Evolutionary conservation across 495 filamentous ascomycete species (phyloP).

Genomic region (Hyphodiscus hymeniophilus): DNA sequence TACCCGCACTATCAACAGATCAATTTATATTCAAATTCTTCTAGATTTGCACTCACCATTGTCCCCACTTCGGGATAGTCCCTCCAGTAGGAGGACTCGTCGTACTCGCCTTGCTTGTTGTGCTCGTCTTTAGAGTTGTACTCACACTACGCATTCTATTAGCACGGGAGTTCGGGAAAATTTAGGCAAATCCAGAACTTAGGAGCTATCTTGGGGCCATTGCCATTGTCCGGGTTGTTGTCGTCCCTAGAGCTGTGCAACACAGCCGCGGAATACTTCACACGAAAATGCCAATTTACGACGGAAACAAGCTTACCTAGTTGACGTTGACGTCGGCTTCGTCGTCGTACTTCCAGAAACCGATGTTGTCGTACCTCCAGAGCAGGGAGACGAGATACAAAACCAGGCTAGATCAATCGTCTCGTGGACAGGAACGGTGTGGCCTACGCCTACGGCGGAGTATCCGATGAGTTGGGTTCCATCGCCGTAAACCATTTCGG

Average conservation of each 20-base stretch:
- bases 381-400: constrained; percentile 23
- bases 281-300: too few relatives aligned
- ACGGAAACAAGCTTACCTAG: too few relatives aligned
- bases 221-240: too few relatives aligned
- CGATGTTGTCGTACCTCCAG: background rate
- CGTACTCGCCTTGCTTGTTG: background rate
- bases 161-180: too few relatives aligned
- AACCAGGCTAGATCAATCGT: constrained; percentile 41
- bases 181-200: too few relatives aligned
- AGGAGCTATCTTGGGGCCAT: too few relatives aligned
- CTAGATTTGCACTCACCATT: background rate
- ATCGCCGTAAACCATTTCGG: constrained; percentile 45
- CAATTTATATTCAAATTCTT: background rate
- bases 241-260: too few relatives aligned
- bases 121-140: background rate
- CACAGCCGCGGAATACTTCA: too few relatives aligned
- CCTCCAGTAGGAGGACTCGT: background rate
- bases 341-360: background rate
- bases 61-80: background rate
- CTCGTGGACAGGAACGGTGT: constrained; percentile 38
- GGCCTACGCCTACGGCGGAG: constrained; percentile 38
- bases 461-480: constrained; percentile 38
- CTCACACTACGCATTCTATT: background rate
- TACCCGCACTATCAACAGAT: background rate
- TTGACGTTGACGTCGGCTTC: too few relatives aligned